A percentile compares a stretch with the other conserved stretches of the same genome.
These are phyloP conservation scores for Calonectria honghensis DNA, from an alignment of 2,329 filamentous ascomycete species.

Conservation along the genomic window DNA sequence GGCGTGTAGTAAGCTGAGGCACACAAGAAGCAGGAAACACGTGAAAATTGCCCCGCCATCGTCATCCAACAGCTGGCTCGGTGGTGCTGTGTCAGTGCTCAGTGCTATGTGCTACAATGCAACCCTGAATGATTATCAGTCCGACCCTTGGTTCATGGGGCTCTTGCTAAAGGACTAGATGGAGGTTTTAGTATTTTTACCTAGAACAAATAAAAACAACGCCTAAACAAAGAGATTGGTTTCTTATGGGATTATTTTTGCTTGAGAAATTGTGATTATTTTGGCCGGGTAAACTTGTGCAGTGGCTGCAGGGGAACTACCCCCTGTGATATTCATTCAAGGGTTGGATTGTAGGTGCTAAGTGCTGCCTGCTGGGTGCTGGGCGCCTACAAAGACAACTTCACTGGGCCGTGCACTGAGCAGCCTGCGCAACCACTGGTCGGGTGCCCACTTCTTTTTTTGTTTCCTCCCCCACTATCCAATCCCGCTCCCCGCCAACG, in stretches of 20 bases:
- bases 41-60: slow-evolving; percentile 41
- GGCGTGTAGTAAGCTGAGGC: neutral
- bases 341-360: neutral
- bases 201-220: no score
- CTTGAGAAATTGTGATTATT: no score
- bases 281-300: no score
- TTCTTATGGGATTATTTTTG: no score
- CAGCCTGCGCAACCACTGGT: slow-evolving; percentile 35
- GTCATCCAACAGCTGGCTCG: slow-evolving; percentile 12
- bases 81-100: neutral
- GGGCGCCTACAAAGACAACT: slow-evolving; percentile 30
- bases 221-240: no score
- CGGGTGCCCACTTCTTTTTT: slow-evolving; percentile 50
- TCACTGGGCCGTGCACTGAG: slow-evolving; percentile 23
- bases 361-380: slow-evolving; percentile 2
- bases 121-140: no score
- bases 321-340: no score
- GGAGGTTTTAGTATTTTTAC: no score
- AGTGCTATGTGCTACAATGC: no score
- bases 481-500: slow-evolving; percentile 47
- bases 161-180: no score
- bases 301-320: no score
- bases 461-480: slow-evolving; percentile 46
- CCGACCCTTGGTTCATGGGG: no score
- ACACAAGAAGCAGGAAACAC: slow-evolving; percentile 25